phyloP scores from a whole-genome alignment of 768 basidiomycete species.

The Hypholoma fasciculare region DNA sequence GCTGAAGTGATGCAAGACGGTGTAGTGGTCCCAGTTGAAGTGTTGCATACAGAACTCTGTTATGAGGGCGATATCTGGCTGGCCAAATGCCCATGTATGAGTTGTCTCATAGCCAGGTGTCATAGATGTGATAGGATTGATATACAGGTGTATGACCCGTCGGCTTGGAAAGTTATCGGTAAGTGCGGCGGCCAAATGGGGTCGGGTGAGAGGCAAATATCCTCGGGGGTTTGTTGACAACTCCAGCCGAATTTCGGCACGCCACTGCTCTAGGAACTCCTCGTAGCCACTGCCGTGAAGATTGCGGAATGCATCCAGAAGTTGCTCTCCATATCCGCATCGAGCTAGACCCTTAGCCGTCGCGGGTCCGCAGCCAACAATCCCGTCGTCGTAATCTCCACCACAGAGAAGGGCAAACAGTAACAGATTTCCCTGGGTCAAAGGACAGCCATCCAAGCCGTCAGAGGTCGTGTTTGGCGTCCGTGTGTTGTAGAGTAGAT shows the following conservation, averaged over 20 bases:
- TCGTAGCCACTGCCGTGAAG: background rate
- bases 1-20: background rate
- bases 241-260: background rate
- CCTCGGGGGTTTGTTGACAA: background rate
- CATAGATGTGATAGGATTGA: constrained; percentile 2
- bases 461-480: too few relatives aligned
- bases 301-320: background rate
- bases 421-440: background rate
- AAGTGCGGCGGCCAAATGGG: background rate
- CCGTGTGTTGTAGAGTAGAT: too few relatives aligned
- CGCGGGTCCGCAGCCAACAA: background rate
- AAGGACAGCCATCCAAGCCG: too few relatives aligned
- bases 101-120: background rate
- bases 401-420: background rate
- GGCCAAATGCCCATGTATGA: background rate
- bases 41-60: background rate
- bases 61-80: background rate
- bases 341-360: background rate
- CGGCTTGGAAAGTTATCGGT: background rate
- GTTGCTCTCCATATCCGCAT: background rate
- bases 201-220: background rate
- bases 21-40: background rate
- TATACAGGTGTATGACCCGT: background rate
- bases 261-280: background rate
- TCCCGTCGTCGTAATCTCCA: background rate